phyloP scores from a whole-genome alignment of 805 yeast species.

The Yarrowia divulgata region DNA sequence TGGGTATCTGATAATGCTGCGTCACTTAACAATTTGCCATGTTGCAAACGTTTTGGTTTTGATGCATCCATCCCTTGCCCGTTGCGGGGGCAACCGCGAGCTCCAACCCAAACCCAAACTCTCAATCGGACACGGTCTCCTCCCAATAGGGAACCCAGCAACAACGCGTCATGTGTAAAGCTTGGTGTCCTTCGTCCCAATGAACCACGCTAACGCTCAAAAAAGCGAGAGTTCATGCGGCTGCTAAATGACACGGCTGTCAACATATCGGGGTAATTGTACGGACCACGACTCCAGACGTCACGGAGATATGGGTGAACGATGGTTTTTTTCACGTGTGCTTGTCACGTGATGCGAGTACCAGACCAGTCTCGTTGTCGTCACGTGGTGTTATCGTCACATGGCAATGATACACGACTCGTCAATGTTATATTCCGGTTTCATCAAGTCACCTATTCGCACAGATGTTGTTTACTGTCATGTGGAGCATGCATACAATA shows the following conservation, averaged over 20 bases:
- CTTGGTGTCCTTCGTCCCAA: slow-evolving; percentile 10
- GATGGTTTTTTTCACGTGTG: too few species aligned
- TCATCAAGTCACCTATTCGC: too few species aligned
- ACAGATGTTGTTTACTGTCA: too few species aligned
- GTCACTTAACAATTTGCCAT: slow-evolving; percentile 31
- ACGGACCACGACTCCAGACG: too few species aligned
- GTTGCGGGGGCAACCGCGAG: slow-evolving; percentile 34
- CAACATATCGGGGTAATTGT: background rate
- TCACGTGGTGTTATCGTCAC: too few species aligned
- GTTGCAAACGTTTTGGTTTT: slow-evolving; percentile 39
- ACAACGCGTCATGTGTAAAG: slow-evolving; percentile 35
- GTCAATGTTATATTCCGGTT: too few species aligned
- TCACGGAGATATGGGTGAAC: too few species aligned
- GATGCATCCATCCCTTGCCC: slow-evolving; percentile 39
- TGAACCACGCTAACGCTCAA: slow-evolving; percentile 4
- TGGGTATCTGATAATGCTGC: slow-evolving; percentile 46
- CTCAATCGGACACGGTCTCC: slow-evolving; percentile 9
- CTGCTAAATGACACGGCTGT: slow-evolving; percentile 6
- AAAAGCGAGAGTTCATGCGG: background rate
- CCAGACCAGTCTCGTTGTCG: too few species aligned
- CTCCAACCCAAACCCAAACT: slow-evolving; percentile 10
- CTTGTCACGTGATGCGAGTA: too few species aligned
- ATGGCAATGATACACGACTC: too few species aligned
- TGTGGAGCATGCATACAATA: too few species aligned
- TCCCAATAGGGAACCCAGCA: slow-evolving; percentile 29